Evolutionary conservation across 2,329 filamentous ascomycete species (phyloP).

Genomic region (Phialophora macrospora): DNA sequence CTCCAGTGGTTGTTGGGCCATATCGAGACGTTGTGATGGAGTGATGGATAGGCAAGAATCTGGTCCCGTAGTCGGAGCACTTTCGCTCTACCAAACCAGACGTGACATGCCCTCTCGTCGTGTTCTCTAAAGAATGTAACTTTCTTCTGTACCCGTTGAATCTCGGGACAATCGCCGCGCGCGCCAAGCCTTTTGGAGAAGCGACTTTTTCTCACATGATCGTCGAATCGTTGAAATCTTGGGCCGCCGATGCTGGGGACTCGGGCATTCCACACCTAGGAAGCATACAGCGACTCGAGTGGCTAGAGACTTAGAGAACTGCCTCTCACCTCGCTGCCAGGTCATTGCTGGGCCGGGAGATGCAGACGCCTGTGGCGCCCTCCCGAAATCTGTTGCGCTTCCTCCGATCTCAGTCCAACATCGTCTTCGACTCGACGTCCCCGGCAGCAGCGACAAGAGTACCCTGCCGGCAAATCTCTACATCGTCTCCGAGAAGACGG

Average conservation of each 20-base stretch:
- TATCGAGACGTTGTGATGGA: constrained; percentile 38
- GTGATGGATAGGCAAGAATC: not conserved
- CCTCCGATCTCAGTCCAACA: constrained; percentile 71
- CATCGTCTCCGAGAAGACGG: constrained; percentile 19
- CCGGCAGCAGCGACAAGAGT: constrained; percentile 1
- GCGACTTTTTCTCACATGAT: constrained; percentile 5
- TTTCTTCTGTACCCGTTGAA: not conserved
- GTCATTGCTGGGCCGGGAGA: constrained; percentile 23
- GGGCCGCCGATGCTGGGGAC: not conserved
- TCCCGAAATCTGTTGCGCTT: constrained; percentile 70
- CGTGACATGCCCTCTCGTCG: not conserved
- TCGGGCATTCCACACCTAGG: not conserved
- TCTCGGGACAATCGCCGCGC: not conserved
- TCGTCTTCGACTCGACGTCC: constrained; percentile 42
- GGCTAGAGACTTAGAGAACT: not conserved
- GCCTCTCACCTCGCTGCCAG: not conserved
- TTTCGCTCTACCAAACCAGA: not conserved
- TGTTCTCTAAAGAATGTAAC: not conserved
- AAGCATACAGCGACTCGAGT: not conserved
- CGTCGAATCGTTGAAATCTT: not conserved
- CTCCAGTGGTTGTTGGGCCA: constrained; percentile 46
- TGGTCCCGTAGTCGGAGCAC: not conserved
- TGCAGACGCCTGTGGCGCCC: constrained; percentile 46
- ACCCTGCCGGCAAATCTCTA: constrained; percentile 35
- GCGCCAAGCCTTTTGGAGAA: constrained; percentile 5